Conservation (phyloP, 192 early-diverging fungal species). For the Entophlyctis luteolus region DNA sequence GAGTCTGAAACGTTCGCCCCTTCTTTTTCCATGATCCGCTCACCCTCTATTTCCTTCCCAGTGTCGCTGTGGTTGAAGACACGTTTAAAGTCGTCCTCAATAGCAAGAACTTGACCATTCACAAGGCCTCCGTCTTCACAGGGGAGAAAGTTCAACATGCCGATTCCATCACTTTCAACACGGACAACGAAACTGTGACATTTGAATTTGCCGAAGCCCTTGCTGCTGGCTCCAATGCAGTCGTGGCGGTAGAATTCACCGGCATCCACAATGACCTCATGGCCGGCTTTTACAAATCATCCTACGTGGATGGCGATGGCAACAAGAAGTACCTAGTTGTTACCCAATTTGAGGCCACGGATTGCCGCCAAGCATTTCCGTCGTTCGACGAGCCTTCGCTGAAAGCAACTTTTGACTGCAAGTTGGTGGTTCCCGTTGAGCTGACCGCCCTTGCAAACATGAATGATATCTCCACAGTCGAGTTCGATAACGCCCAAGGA, state of each 20-base stretch:
- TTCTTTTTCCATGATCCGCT: not conserved
- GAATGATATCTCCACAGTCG: conserved; percentile 63
- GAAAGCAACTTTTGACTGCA: conserved; percentile 93
- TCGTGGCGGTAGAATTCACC: conserved; percentile 45
- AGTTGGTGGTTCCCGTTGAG: conserved; percentile 70
- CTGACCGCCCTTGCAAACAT: conserved; percentile 93
- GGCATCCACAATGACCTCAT: conserved; percentile 72
- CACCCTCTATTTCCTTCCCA: conserved; percentile 61
- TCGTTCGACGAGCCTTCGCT: conserved; percentile 95
- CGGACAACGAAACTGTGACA: conserved; percentile 43
- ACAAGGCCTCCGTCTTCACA: not conserved
- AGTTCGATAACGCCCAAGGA: conserved; percentile 48
- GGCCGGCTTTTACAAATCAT: conserved; percentile 89
- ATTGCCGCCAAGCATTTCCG: conserved; percentile 88
- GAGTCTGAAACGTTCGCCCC: no score
- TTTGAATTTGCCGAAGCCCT: conserved; percentile 46
- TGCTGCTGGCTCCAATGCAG: conserved; percentile 41
- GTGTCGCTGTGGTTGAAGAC: not conserved
- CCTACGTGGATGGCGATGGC: conserved; percentile 52
- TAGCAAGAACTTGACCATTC: not conserved
- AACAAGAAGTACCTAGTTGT: conserved; percentile 66
- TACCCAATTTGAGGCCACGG: conserved; percentile 94
- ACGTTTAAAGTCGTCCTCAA: conserved; percentile 8
- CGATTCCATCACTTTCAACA: conserved; percentile 38
- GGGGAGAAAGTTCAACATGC: conserved; percentile 23